A percentile compares a stretch with the other conserved stretches of the same genome.
Evolutionary conservation across 2,329 filamentous ascomycete species (phyloP).

Genomic region (Drechslerella stenobrocha): DNA sequence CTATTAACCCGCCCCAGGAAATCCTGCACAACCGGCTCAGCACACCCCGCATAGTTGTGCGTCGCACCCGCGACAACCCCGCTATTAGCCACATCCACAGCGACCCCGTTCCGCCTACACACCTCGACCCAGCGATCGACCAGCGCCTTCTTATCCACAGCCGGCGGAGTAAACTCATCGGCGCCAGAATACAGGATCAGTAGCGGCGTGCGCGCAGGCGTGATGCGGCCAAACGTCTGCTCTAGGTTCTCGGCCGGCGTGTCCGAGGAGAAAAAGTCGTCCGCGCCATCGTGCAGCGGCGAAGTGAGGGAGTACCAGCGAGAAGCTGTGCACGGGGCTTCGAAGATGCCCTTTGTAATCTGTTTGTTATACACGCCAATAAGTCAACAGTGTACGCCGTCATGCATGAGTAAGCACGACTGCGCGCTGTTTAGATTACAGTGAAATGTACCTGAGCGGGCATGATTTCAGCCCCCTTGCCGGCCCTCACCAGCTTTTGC

Average conservation of each 20-base stretch:
- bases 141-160: slow-evolving; percentile 64
- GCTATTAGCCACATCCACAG: slow-evolving; percentile 59
- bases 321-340: slow-evolving; percentile 61
- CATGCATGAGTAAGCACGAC: not conserved
- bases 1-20: slow-evolving; percentile 60
- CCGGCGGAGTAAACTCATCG: slow-evolving; percentile 67
- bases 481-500: slow-evolving; percentile 62
- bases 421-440: slow-evolving; percentile 37
- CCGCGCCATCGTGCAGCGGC: slow-evolving; percentile 66
- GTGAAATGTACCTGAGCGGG: slow-evolving; percentile 34
- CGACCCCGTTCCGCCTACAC: slow-evolving; percentile 57
- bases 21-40: slow-evolving; percentile 59
- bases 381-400: too few relatives aligned
- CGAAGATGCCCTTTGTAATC: slow-evolving; percentile 53
- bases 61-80: slow-evolving; percentile 60
- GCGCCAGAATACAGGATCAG: slow-evolving; percentile 67
- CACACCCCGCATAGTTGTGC: slow-evolving; percentile 61
- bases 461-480: slow-evolving; percentile 63
- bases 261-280: slow-evolving; percentile 87
- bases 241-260: slow-evolving; percentile 64
- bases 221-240: slow-evolving; percentile 68
- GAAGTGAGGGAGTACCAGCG: slow-evolving; percentile 65
- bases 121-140: slow-evolving; percentile 63
- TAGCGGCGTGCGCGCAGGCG: slow-evolving; percentile 60
- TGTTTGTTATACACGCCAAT: slow-evolving; percentile 10